These are phyloP conservation scores for Solioccasus polychromus DNA, from an alignment of 768 basidiomycete species.

Conservation along the genomic window DNA sequence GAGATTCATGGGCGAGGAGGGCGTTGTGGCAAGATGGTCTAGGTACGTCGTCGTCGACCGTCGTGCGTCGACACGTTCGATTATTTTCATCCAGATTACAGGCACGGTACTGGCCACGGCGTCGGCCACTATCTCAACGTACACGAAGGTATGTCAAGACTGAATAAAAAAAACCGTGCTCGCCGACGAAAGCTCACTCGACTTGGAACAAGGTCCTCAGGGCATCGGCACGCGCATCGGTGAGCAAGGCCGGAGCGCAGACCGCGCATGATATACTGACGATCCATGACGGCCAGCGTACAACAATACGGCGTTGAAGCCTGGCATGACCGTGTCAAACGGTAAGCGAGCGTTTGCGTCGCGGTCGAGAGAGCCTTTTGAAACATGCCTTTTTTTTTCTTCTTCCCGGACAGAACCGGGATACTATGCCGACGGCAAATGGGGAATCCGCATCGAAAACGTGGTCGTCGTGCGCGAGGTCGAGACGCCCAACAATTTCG, in stretches of 20 bases:
- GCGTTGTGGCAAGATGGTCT: slow-evolving; percentile 86
- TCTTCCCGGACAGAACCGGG: slow-evolving; percentile 62
- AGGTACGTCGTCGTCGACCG: slow-evolving; percentile 45
- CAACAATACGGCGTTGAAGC: slow-evolving; percentile 69
- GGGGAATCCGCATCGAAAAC: slow-evolving; percentile 92
- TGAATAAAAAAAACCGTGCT: neutral
- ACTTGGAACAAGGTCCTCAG: slow-evolving; percentile 47
- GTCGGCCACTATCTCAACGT: slow-evolving; percentile 95
- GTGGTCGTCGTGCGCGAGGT: slow-evolving; percentile 74
- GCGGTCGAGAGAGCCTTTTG: no score
- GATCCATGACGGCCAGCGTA: no score
- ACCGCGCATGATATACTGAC: no score
- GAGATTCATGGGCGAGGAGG: slow-evolving; percentile 78
- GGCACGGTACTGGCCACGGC: slow-evolving; percentile 93
- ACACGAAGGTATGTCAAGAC: slow-evolving; percentile 61
- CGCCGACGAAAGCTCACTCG: slow-evolving; percentile 6
- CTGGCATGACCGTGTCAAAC: slow-evolving; percentile 90
- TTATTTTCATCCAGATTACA: slow-evolving; percentile 23
- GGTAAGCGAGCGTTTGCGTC: slow-evolving; percentile 41
- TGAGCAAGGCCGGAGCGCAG: no score
- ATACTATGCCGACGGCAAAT: slow-evolving; percentile 87
- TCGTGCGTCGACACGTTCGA: no score
- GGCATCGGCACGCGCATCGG: slow-evolving; percentile 48
- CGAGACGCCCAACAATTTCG: slow-evolving; percentile 76
- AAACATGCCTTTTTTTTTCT: no score